Conservation (phyloP, 2,329 filamentous ascomycete species). For the Monilinia fructicola region DNA sequence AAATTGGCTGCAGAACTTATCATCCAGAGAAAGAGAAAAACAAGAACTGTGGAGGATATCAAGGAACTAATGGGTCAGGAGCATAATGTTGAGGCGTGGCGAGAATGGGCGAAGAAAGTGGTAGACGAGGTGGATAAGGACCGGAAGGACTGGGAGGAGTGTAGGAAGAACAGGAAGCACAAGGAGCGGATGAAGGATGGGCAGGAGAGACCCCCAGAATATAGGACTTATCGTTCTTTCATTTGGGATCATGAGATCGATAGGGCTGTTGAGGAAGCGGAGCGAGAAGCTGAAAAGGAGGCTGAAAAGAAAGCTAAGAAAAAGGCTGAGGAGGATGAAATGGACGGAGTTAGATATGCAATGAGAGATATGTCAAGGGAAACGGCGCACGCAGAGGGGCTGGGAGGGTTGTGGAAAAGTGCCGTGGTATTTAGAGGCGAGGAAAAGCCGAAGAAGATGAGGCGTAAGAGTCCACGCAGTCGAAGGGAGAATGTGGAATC, state of each 20-base stretch:
- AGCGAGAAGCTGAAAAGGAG: too few species aligned
- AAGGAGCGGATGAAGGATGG: neutral
- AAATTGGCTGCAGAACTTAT: neutral
- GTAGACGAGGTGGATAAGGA: neutral
- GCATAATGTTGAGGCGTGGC: neutral
- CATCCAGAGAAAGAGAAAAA: neutral
- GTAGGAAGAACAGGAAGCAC: too few species aligned
- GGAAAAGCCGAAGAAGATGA: too few species aligned
- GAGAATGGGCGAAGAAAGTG: neutral
- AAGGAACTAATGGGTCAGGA: neutral
- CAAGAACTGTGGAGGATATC: neutral
- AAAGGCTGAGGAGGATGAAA: neutral
- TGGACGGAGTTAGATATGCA: too few species aligned
- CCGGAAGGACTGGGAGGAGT: neutral
- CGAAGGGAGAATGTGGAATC: too few species aligned
- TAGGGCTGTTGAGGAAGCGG: neutral
- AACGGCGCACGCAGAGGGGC: too few species aligned
- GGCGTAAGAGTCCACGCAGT: too few species aligned
- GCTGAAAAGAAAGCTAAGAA: constrained; percentile 2
- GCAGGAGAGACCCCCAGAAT: neutral
- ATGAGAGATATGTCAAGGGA: too few species aligned
- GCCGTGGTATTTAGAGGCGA: too few species aligned
- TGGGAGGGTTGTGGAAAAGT: too few species aligned
- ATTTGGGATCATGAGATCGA: too few species aligned
- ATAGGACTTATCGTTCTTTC: too few species aligned